Evolutionary conservation across 2,329 filamentous ascomycete species (phyloP), one percentile per base, ranked within the genome.

Genomic region (Byssoonygena ceratinophila): DNA sequence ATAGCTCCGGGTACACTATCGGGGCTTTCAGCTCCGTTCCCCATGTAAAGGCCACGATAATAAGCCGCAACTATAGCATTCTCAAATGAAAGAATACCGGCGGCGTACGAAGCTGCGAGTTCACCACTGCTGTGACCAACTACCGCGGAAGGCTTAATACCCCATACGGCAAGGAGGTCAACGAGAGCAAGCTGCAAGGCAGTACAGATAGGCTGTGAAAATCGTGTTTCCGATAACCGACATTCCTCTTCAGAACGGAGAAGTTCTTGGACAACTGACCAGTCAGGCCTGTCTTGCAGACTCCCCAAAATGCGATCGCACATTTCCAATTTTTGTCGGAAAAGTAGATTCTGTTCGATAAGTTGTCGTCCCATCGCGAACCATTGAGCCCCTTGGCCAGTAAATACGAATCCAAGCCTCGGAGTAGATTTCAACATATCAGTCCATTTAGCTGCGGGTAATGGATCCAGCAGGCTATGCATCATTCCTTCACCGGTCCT

Each of bases 401-500:
- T 59, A 22, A 59, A 59, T 2, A 59, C 27, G 23, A 57, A 56
- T 23, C 7, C 32, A 11, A 34, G 32, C 4, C 32, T 34, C 32
- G 7, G 32, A 11, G 32, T 54, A 22, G 54, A 49, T 2, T 57
- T 54, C 46, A 64, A 59, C 8, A 51, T 50, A 54, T 47, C 7
- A 62, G 39, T 55, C 53, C 61, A 57, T 36, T 58, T 57, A 2
- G 63, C 66, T 22, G 59, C 34, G 54, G 68, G 61, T 6, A 68
- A 39, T 27, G 37, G 27, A 29, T 29, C 27, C 5, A 74, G 48
- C 73, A 76, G 1, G 72, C 73, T 0, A 73, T 75, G 37, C 37
- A 40, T 40, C 37, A 20, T 40, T 20, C 8, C 40, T 32, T 53
- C 51, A 16, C 22, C 36, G 12, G 45, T 53, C 14, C 36, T 31